phyloP scores from a whole-genome alignment of 2,329 filamentous ascomycete species.

The Monilinia laxa region DNA sequence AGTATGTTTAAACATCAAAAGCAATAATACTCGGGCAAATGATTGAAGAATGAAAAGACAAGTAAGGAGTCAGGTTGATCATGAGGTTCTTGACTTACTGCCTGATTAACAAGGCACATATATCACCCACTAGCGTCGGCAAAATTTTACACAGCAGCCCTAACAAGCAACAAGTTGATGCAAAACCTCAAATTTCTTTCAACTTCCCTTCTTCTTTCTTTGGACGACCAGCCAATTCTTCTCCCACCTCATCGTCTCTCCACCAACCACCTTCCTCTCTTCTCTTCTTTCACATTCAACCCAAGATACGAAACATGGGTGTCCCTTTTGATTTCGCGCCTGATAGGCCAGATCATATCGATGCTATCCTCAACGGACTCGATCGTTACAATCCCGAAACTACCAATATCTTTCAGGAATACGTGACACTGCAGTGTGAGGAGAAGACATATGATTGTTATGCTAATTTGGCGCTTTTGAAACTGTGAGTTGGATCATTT shows the following conservation, averaged over 20 bases:
- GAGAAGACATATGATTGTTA: constrained; percentile 93
- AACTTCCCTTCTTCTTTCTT: constrained; percentile 16
- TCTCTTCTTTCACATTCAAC: not conserved
- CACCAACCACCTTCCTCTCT: constrained; percentile 2
- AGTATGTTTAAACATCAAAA: not conserved
- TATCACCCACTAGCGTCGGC: constrained; percentile 21
- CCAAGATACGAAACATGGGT: constrained; percentile 34
- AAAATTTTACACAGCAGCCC: constrained; percentile 24
- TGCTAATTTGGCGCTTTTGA: constrained; percentile 91
- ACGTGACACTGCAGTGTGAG: constrained; percentile 93
- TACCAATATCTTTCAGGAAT: constrained; percentile 88
- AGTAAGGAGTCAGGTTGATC: not conserved
- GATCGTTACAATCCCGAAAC: constrained; percentile 99
- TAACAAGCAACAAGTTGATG: constrained; percentile 16
- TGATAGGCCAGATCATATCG: constrained; percentile 89
- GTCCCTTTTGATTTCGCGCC: constrained; percentile 78
- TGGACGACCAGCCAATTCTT: constrained; percentile 21
- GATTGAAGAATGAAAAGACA: not conserved
- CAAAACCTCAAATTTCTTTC: constrained; percentile 23
- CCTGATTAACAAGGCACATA: not conserved
- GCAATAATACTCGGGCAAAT: not conserved
- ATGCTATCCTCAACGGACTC: constrained; percentile 90
- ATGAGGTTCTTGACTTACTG: not conserved
- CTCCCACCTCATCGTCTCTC: constrained; percentile 17
- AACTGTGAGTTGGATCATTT: constrained; percentile 71